Percentiles rank a stretch among this genome's conserved stretches.
Evolutionary conservation across 176 grass and related monocot species (phyloP).

Genomic region (Oryza rufipogon): DNA sequence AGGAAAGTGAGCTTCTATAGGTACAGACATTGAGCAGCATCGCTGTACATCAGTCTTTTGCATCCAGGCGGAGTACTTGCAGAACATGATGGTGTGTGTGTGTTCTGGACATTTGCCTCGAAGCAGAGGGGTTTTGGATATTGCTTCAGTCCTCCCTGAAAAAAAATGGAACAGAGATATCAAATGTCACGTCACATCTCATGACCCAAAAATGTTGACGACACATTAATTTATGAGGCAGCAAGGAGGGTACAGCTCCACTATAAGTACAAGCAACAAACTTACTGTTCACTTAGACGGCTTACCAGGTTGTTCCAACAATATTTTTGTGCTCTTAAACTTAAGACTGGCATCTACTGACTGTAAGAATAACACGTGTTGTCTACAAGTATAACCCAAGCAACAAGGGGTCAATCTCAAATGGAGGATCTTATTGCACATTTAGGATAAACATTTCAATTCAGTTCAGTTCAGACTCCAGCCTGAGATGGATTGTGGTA

Average conservation of each 20-base stretch:
- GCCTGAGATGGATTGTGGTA: not conserved
- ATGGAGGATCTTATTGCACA: not conserved
- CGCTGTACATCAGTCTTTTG: slow-evolving; percentile 41
- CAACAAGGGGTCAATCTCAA: not conserved
- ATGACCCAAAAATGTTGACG: not conserved
- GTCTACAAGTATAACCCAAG: not conserved
- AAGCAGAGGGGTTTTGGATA: not conserved
- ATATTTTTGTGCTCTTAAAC: slow-evolving; percentile 9
- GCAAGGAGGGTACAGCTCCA: slow-evolving; percentile 11
- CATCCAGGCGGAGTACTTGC: slow-evolving; percentile 6
- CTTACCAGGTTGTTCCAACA: slow-evolving; percentile 11
- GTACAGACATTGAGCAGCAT: slow-evolving; percentile 27
- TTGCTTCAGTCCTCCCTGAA: slow-evolving; percentile 56
- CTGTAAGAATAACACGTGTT: not conserved
- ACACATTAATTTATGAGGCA: slow-evolving; percentile 15
- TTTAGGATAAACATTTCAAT: not conserved
- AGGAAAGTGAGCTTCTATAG: slow-evolving; percentile 23
- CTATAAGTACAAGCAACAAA: not conserved
- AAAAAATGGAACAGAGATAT: not conserved
- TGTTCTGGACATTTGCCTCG: slow-evolving; percentile 23
- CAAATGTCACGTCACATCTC: slow-evolving; percentile 5
- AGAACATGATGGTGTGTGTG: not conserved
- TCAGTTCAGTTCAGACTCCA: not conserved
- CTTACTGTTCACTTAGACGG: not conserved
- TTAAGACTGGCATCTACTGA: not conserved